Percentiles rank a stretch among this genome's conserved stretches.
phyloP scores from a whole-genome alignment of 2,329 filamentous ascomycete species.

The Beauveria rudraprayagi region DNA sequence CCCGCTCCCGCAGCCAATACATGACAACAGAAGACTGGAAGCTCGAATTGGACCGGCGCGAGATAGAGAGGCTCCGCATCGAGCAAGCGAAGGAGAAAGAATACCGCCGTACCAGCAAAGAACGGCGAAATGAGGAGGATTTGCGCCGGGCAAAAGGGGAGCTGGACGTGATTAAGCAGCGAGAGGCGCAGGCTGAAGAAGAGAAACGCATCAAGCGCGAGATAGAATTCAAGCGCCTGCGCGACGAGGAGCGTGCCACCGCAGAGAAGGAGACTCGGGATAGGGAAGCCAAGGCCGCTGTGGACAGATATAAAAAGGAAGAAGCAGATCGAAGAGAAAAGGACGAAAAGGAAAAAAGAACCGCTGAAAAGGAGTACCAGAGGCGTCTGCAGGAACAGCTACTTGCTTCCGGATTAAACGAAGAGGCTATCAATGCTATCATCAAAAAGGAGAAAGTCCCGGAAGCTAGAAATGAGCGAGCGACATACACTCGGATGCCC shows the following conservation, averaged over 20 bases:
- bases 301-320: conserved; percentile 41
- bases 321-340: conserved; percentile 39
- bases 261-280: conserved; percentile 34
- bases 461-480: conserved; percentile 26
- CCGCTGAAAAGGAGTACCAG: conserved; percentile 46
- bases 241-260: conserved; percentile 36
- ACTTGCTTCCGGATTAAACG: conserved; percentile 49
- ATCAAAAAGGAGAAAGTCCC: conserved; percentile 46
- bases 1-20: conserved; percentile 25
- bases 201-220: conserved; percentile 45
- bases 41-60: conserved; percentile 30
- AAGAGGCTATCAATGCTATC: conserved; percentile 51
- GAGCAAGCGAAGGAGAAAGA: conserved; percentile 30
- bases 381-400: conserved; percentile 50
- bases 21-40: conserved; percentile 37
- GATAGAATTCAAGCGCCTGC: conserved; percentile 40
- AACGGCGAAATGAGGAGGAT: conserved; percentile 39
- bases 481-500: conserved; percentile 58
- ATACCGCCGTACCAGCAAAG: conserved; percentile 29
- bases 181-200: conserved; percentile 39
- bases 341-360: conserved; percentile 40
- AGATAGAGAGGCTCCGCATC: conserved; percentile 39
- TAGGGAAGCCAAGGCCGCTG: conserved; percentile 38
- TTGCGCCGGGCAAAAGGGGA: conserved; percentile 41
- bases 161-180: conserved; percentile 38